Conservation (phyloP, 495 filamentous ascomycete genomes). For the Lophiotrema nucula region DNA sequence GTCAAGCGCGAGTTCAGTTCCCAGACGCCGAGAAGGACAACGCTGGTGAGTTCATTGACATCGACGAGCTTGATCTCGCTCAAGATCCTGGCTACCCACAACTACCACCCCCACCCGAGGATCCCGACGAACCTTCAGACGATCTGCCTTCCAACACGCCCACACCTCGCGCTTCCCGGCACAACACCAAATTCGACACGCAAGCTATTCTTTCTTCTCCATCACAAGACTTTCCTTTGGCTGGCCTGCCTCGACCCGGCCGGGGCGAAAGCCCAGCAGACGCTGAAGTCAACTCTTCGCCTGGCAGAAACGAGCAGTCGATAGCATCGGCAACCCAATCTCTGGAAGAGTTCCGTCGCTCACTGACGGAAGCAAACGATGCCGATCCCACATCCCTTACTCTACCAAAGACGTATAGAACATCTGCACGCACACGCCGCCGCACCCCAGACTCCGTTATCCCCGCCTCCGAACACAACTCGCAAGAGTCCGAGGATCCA, state of each 20-base stretch:
- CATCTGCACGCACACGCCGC: too few relatives aligned
- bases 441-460: background rate
- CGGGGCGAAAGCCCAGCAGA: too few relatives aligned
- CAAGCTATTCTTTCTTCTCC: slow-evolving; percentile 30
- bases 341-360: slow-evolving; percentile 28
- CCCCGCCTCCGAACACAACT: background rate
- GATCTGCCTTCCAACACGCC: slow-evolving; percentile 19
- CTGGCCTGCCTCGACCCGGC: background rate
- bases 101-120: too few relatives aligned
- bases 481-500: slow-evolving; percentile 10
- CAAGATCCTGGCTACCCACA: too few relatives aligned
- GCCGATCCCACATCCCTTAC: too few relatives aligned
- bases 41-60: background rate
- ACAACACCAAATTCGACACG: slow-evolving; percentile 21
- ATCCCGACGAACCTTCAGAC: too few relatives aligned
- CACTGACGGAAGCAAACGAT: slow-evolving; percentile 6
- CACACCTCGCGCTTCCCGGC: slow-evolving; percentile 19
- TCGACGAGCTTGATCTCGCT: too few relatives aligned
- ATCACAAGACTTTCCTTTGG: slow-evolving; percentile 10
- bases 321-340: slow-evolving; percentile 22
- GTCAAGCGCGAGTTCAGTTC: background rate
- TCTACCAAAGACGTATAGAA: too few relatives aligned
- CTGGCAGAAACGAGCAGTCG: background rate
- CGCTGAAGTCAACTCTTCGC: too few relatives aligned
- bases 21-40: slow-evolving; percentile 3